phyloP scores from a whole-genome alignment of 306 rosid species.

The Leucaena leucocephala region DNA sequence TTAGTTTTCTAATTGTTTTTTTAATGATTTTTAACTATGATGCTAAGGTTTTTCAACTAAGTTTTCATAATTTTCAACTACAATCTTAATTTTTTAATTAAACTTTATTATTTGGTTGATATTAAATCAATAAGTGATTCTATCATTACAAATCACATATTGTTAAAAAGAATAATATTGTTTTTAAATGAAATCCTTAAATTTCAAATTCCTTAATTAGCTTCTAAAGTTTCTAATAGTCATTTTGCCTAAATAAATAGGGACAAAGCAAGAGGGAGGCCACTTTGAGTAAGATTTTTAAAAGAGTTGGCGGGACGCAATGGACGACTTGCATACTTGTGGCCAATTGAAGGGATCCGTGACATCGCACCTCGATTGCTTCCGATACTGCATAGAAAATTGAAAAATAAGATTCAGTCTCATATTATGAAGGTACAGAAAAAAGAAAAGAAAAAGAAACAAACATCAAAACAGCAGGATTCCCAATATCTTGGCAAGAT shows the following conservation, averaged over 20 bases:
- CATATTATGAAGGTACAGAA: background rate
- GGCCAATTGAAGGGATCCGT: background rate
- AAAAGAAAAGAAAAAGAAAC: background rate
- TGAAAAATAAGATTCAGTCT: constrained; percentile 12
- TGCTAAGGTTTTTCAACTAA: background rate
- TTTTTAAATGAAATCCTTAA: background rate
- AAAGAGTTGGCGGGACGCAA: background rate
- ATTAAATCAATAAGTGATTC: too few relatives aligned
- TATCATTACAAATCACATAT: background rate
- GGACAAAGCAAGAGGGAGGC: background rate
- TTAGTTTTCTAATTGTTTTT: too few relatives aligned
- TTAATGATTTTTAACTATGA: background rate
- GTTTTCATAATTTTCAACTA: background rate
- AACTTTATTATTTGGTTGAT: too few relatives aligned
- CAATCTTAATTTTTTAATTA: too few relatives aligned
- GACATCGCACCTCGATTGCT: background rate
- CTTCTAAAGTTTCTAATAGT: background rate
- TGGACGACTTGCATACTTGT: background rate
- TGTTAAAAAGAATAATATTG: background rate
- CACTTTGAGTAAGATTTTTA: background rate
- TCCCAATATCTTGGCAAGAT: background rate
- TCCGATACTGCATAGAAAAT: background rate
- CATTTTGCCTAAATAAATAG: background rate
- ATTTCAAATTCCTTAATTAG: background rate
- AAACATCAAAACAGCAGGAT: background rate